Evolutionary conservation across 2,329 filamentous ascomycete genomes (phyloP).

Genomic region (Pseudohalonectria lignicola): DNA sequence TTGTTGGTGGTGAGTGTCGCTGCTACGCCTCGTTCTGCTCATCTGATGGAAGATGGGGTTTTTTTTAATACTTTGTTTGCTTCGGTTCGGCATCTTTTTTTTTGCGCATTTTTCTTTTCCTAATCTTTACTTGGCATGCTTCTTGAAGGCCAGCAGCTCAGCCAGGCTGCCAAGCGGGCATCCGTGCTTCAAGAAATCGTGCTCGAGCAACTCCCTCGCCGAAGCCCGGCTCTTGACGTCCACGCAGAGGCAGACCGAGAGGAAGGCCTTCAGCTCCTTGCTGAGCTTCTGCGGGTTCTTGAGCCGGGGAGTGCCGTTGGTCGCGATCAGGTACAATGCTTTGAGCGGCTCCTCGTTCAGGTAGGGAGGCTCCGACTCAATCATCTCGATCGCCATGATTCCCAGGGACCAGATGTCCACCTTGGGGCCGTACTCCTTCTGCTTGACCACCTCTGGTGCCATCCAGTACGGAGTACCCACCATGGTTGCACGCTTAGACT

Average conservation of each 20-base stretch:
- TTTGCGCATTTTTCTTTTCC: no score
- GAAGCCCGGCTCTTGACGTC: constrained; percentile 92
- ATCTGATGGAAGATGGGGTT: no score
- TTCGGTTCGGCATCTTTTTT: no score
- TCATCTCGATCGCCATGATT: constrained; percentile 99
- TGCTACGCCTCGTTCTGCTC: no score
- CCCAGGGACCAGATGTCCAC: constrained; percentile 98
- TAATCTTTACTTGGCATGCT: constrained; percentile 49
- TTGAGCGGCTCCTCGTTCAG: constrained; percentile 96
- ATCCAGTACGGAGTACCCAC: constrained; percentile 99
- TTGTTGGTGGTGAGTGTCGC: no score
- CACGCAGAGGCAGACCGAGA: constrained; percentile 92
- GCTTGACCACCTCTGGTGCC: constrained; percentile 98
- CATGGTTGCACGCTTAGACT: constrained; percentile 97
- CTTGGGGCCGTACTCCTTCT: constrained; percentile 97
- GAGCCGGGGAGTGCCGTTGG: constrained; percentile 88
- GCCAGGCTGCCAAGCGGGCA: constrained; percentile 75
- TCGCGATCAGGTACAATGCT: constrained; percentile 93
- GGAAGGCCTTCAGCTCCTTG: constrained; percentile 95
- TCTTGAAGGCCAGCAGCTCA: constrained; percentile 81
- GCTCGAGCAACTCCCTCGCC: constrained; percentile 75
- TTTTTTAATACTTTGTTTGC: no score
- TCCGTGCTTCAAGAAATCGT: constrained; percentile 91
- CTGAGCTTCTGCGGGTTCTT: constrained; percentile 98
- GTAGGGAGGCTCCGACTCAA: constrained; percentile 95